Percentiles rank a stretch among this genome's conserved stretches.
phyloP scores from a whole-genome alignment of 2,329 filamentous ascomycete genomes.

The Colletotrichum siamense region DNA sequence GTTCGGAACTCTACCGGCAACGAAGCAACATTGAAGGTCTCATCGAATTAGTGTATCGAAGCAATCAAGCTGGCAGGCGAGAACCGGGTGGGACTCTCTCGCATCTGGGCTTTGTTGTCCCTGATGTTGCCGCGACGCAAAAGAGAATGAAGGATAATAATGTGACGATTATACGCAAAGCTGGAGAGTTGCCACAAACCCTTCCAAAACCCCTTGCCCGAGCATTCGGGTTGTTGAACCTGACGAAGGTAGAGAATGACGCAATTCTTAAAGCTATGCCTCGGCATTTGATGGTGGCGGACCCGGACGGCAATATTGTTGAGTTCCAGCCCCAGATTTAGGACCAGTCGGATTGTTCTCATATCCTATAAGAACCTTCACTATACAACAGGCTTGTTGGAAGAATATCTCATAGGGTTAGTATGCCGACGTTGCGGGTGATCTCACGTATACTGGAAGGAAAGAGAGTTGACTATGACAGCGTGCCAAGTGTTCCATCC shows the following conservation, averaged over 20 bases:
- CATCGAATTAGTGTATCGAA: constrained; percentile 34
- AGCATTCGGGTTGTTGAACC: constrained; percentile 9
- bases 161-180: constrained; percentile 30
- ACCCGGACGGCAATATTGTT: constrained; percentile 31
- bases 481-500: too few relatives aligned
- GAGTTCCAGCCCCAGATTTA: constrained; percentile 27
- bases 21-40: constrained; percentile 39
- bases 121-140: constrained; percentile 29
- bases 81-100: constrained; percentile 32
- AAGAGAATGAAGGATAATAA: constrained; percentile 28
- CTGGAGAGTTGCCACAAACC: constrained; percentile 18
- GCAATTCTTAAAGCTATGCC: constrained; percentile 8
- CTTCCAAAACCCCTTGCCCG: background rate
- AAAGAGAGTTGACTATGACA: too few relatives aligned
- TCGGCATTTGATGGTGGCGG: constrained; percentile 3
- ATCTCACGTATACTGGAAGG: too few relatives aligned
- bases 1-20: constrained; percentile 32
- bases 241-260: background rate
- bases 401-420: too few relatives aligned
- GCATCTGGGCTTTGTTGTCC: constrained; percentile 39
- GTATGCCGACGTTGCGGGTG: too few relatives aligned
- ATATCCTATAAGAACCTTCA: too few relatives aligned
- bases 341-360: background rate
- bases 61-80: constrained; percentile 19
- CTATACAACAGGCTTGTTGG: too few relatives aligned